phyloP scores from a whole-genome alignment of 306 rosid species.

The Prunus padus region DNA sequence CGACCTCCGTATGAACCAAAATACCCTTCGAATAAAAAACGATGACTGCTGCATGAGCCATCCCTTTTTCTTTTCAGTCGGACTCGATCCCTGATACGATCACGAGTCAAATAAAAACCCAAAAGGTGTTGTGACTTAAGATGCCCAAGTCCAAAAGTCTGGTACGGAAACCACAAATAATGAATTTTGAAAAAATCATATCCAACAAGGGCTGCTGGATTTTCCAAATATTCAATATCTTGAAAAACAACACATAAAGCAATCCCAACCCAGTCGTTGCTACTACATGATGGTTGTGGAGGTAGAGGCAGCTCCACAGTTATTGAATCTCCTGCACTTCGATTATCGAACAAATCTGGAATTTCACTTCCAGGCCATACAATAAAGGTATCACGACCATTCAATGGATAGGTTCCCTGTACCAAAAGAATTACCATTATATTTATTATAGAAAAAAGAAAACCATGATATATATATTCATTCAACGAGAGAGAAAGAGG shows the following conservation, averaged over 20 bases:
- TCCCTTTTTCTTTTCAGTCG: no score
- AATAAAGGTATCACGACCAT: no score
- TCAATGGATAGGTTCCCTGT: not conserved
- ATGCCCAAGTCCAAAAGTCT: not conserved
- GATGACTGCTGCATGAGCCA: no score
- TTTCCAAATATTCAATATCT: not conserved
- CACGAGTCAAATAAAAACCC: no score
- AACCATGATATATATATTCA: not conserved
- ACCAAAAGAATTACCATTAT: not conserved
- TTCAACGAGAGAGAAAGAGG: not conserved
- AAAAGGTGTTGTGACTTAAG: no score
- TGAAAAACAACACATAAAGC: not conserved
- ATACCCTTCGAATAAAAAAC: no score
- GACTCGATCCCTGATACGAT: no score
- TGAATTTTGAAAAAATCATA: not conserved
- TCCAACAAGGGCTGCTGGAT: not conserved
- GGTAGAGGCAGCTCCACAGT: not conserved
- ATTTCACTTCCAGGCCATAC: constrained; percentile 12
- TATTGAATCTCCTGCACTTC: not conserved
- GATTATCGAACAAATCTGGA: not conserved
- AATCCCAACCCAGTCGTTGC: constrained; percentile 1
- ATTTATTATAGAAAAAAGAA: not conserved
- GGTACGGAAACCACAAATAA: no score
- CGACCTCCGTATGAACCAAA: rapidly evolving
- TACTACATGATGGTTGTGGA: not conserved